A percentile compares a stretch with the other conserved stretches of the same genome.
These are phyloP conservation scores for Naumovozyma dairenensis DNA, from an alignment of 805 yeast genomes.

Conservation along the genomic window DNA sequence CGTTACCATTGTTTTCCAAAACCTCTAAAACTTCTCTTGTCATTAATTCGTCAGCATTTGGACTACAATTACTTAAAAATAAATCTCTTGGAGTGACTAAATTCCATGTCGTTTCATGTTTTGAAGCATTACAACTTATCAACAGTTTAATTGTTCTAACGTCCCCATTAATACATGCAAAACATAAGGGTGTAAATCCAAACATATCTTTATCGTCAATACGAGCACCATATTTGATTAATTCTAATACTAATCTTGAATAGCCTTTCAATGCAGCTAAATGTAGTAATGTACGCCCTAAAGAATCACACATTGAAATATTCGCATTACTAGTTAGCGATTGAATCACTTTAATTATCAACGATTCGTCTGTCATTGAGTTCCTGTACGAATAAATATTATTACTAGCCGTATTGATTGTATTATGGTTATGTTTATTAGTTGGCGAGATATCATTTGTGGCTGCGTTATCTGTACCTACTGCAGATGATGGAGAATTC, in stretches of 20 bases:
- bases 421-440: constrained; percentile 2
- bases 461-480: constrained; percentile 1
- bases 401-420: constrained; percentile 1
- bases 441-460: constrained; percentile 7
- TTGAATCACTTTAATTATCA: constrained; percentile 45
- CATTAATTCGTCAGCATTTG: constrained; percentile 19
- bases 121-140: constrained; percentile 54
- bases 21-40: constrained; percentile 24
- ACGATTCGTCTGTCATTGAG: constrained; percentile 29
- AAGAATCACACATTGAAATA: constrained; percentile 69
- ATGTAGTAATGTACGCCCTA: constrained; percentile 85
- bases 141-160: constrained; percentile 54
- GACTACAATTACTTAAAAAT: constrained; percentile 27
- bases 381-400: background rate
- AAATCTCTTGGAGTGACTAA: constrained; percentile 34
- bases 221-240: constrained; percentile 58
- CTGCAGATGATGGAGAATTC: constrained; percentile 4
- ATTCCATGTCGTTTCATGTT: constrained; percentile 40
- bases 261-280: constrained; percentile 74
- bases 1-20: constrained; percentile 14
- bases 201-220: constrained; percentile 65
- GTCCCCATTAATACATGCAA: constrained; percentile 71
- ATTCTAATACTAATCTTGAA: constrained; percentile 45
- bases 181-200: constrained; percentile 82
- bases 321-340: constrained; percentile 65